Evolutionary conservation across 768 basidiomycete species (phyloP).

Genomic region (Agrocybe praecox): DNA sequence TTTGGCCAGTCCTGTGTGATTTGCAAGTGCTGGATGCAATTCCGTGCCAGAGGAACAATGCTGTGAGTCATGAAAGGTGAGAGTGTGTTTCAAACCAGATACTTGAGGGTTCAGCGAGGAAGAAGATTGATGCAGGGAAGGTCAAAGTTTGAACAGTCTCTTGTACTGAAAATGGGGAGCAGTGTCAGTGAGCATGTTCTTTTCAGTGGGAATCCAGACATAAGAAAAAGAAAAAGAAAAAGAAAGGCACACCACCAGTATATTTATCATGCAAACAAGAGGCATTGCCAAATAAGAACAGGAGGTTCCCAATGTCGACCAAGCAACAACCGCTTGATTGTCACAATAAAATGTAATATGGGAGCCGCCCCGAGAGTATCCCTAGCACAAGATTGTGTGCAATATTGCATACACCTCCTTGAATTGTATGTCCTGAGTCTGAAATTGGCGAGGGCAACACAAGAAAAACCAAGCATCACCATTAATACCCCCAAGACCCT

Average conservation of each 20-base stretch:
- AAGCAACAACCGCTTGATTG: conserved; percentile 13
- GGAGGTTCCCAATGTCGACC: conserved; percentile 9
- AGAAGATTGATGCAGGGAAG: not conserved
- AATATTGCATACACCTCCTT: conserved; percentile 34
- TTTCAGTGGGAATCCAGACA: conserved; percentile 19
- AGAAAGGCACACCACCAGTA: conserved; percentile 13
- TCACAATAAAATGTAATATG: conserved; percentile 26
- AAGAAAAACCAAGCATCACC: conserved; percentile 26
- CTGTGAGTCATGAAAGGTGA: not conserved
- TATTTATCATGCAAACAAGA: conserved; percentile 14
- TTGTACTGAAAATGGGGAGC: conserved; percentile 20
- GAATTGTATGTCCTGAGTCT: conserved; percentile 29
- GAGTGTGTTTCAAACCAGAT: not conserved
- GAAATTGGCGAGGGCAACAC: conserved; percentile 22
- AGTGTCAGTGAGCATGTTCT: conserved; percentile 24
- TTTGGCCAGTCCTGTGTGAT: conserved; percentile 31
- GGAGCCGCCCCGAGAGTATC: conserved; percentile 17
- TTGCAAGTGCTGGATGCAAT: conserved; percentile 29
- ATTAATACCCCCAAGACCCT: conserved; percentile 29
- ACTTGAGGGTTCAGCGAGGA: not conserved
- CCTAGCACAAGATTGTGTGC: conserved; percentile 30
- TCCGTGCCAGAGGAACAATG: not conserved
- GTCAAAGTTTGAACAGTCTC: not conserved
- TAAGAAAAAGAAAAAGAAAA: conserved; percentile 25
- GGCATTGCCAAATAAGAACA: conserved; percentile 14